Evolutionary conservation across 768 basidiomycete species (phyloP).

Genomic region (Rhodotorula sphaerocarpa): DNA sequence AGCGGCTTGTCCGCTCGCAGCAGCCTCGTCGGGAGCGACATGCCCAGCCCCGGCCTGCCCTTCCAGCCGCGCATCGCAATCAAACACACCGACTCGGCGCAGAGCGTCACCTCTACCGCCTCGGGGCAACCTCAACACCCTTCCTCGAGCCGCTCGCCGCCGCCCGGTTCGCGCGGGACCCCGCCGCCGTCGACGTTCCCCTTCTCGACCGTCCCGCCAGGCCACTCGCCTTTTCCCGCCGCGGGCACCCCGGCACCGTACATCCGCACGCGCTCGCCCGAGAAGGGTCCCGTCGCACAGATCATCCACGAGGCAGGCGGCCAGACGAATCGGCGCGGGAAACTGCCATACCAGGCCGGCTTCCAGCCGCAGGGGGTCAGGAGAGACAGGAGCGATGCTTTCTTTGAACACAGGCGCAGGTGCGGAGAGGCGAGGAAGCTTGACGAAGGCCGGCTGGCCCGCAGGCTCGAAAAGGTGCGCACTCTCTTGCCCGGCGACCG

Average conservation of each 20-base stretch:
- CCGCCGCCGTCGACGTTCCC: conserved; percentile 13
- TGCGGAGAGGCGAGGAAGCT: conserved; percentile 52
- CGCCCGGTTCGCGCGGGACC: background rate
- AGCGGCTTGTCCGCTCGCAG: background rate
- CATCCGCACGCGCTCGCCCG: background rate
- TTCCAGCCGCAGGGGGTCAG: conserved; percentile 88
- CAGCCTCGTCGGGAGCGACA: background rate
- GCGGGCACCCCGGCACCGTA: background rate
- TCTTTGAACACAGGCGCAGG: conserved; percentile 47
- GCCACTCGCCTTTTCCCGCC: conserved; percentile 14
- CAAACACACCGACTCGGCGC: no score
- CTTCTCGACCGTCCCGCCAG: conserved; percentile 7
- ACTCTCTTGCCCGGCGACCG: conserved; percentile 31
- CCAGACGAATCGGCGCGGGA: background rate
- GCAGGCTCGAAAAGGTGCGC: conserved; percentile 80
- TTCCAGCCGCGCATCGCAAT: no score
- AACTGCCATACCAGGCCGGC: conserved; percentile 63
- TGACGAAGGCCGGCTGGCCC: conserved; percentile 73
- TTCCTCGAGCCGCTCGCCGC: background rate
- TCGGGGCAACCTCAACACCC: no score
- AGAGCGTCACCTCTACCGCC: no score
- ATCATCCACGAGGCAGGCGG: background rate
- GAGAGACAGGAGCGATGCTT: conserved; percentile 72
- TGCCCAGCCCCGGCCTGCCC: no score
- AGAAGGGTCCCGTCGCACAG: background rate